Evolutionary conservation across 2,329 filamentous ascomycete genomes (phyloP), one percentile per base, ranked within the genome.

Genomic region (Botrytis cinerea): DNA sequence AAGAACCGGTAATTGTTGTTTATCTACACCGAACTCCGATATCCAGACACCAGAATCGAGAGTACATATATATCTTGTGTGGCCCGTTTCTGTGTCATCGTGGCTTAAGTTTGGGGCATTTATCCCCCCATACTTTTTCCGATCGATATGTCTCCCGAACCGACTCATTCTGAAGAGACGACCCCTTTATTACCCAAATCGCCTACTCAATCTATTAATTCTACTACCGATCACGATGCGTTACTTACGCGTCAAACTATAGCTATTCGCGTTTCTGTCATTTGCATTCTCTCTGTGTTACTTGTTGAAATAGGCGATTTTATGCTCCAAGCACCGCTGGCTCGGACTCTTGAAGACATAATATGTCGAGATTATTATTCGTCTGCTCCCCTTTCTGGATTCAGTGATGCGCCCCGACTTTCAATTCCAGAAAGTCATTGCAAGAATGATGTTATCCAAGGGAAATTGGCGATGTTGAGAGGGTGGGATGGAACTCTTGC

Each of bases 301-400:
- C 75, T 87, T 60, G 75, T 85, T 70, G 84, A 85, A 67, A 80
- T 86, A 20, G 84, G 83, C 74, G 77, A 83, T 81, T 72, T 82
- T 79, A 75, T 81, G 25, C 48, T 73, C 48, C 57, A 79, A 46
- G 82, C 86, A 5, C 85, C 87, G 0, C 78, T 81, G 62, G 85
- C 84, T 68, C 84, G 85, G 71, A 83, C 89, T 69, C 83, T 86
- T 75, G 88, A 90, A 78, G 82, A 84, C 70, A 84, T 88, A 63
- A 84, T 88, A 62, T 90, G 88, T 79, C 84, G 85, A 38, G 25
- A 40, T 22, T 83, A 85, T 74, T 86, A 85, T 75, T 84, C 85
- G 8, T 80, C 83, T 2, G 80, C 83, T 62, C 79, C 83, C 0
- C 76, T 76, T 46, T 76, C 75, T 20, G n/a, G 63, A 70, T 74